These are phyloP conservation scores for Pyrus pyrifolia DNA, from an alignment of 306 rosid species.

Conservation along the genomic window DNA sequence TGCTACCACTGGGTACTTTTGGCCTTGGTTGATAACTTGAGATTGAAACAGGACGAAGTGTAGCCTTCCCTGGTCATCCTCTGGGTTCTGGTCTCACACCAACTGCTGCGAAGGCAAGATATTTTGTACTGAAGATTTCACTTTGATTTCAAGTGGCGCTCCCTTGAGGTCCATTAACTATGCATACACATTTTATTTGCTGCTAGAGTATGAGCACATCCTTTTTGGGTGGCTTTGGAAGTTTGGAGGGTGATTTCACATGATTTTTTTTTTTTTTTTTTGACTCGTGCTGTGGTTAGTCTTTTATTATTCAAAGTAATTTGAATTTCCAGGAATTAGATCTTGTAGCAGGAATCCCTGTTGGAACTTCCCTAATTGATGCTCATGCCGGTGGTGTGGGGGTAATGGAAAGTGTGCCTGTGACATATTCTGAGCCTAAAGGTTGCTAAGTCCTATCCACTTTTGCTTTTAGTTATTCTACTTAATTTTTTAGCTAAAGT, in stretches of 20 bases:
- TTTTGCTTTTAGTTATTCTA: constrained; percentile 1
- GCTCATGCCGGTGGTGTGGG: constrained; percentile 99
- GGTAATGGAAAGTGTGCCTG: constrained; percentile 75
- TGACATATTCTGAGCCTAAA: constrained; percentile 38
- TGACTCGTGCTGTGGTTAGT: not conserved
- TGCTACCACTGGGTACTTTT: constrained; percentile 18
- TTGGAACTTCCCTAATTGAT: constrained; percentile 87
- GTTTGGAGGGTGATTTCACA: constrained; percentile 29
- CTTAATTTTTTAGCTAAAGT: constrained; percentile 8
- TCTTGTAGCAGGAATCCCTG: constrained; percentile 82
- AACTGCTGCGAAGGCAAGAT: constrained; percentile 87
- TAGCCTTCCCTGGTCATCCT: constrained; percentile 96
- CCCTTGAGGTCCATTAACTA: constrained; percentile 32
- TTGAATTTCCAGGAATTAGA: constrained; percentile 81
- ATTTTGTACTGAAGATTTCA: constrained; percentile 38
- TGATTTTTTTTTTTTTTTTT: not conserved
- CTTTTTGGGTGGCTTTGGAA: constrained; percentile 18
- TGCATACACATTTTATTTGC: constrained; percentile 21
- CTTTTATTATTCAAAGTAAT: constrained; percentile 5
- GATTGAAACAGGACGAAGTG: constrained; percentile 84
- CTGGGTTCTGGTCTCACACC: constrained; percentile 92
- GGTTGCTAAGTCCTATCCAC: constrained; percentile 35
- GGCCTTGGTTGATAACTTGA: constrained; percentile 26
- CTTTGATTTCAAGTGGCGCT: constrained; percentile 43
- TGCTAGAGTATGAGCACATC: constrained; percentile 14